Evolutionary conservation across 805 yeast species (phyloP).

Genomic region (Lachancea quebecensis): DNA sequence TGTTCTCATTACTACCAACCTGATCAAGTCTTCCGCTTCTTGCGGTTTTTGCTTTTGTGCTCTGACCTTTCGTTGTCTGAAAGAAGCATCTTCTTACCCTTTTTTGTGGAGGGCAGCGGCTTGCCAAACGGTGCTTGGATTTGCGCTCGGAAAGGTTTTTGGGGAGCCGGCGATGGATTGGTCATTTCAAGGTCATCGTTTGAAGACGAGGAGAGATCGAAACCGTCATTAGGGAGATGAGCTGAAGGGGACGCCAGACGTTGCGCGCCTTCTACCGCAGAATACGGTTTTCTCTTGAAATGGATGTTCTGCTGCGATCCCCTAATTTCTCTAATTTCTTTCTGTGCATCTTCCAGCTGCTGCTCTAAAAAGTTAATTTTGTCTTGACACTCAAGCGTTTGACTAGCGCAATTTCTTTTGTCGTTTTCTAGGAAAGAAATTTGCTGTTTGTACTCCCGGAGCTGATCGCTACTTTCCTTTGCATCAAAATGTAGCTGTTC

Average conservation of each 20-base stretch:
- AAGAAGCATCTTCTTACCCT: conserved; percentile 27
- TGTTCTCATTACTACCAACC: background rate
- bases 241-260: background rate
- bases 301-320: conserved; percentile 7
- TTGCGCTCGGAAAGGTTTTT: conserved; percentile 14
- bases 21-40: conserved; percentile 10
- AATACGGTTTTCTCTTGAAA: background rate
- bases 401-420: conserved; percentile 17
- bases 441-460: conserved; percentile 17
- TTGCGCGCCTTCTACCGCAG: background rate
- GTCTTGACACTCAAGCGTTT: conserved; percentile 23
- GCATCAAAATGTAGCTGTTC: conserved; percentile 14
- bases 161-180: conserved; percentile 26
- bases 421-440: conserved; percentile 16
- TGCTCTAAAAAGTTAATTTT: conserved; percentile 18
- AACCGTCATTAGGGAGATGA: conserved; percentile 17
- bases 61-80: conserved; percentile 21
- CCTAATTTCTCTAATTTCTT: conserved; percentile 4
- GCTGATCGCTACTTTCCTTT: conserved; percentile 17
- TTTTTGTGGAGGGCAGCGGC: conserved; percentile 8
- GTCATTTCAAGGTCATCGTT: conserved; percentile 30
- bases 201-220: conserved; percentile 28
- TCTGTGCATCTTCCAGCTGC: conserved; percentile 3
- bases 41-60: conserved; percentile 13
- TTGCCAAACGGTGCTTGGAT: conserved; percentile 8